Conservation (phyloP, 768 basidiomycete genomes). For the Mycena vitilis region DNA sequence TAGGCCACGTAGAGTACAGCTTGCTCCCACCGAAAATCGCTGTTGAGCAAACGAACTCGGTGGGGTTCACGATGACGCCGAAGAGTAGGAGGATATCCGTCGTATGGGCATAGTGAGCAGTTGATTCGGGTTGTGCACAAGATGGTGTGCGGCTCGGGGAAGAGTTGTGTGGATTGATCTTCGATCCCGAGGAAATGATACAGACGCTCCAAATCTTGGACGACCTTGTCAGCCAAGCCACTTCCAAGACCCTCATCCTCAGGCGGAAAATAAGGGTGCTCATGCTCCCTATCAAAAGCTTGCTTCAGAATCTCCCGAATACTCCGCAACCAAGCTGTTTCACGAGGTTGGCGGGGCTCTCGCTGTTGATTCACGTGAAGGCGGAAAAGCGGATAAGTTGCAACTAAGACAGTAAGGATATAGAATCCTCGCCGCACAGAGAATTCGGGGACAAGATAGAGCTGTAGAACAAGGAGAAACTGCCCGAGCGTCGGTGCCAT, state of each 20-base stretch:
- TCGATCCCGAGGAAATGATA: not conserved
- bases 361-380: slow-evolving; percentile 26
- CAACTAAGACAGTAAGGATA: slow-evolving; percentile 11
- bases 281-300: slow-evolving; percentile 11
- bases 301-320: not conserved
- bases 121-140: slow-evolving; percentile 6
- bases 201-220: not conserved
- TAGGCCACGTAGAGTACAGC: slow-evolving; percentile 25
- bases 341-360: slow-evolving; percentile 10
- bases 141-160: not conserved
- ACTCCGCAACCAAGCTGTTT: slow-evolving; percentile 29
- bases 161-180: not conserved
- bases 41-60: not conserved
- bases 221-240: not conserved
- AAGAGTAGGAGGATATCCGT: not conserved
- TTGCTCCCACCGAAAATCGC: slow-evolving; percentile 1
- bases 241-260: not conserved
- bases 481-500: slow-evolving; percentile 18
- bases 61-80: not conserved
- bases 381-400: slow-evolving; percentile 24
- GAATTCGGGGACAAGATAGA: slow-evolving; percentile 10
- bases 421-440: slow-evolving; percentile 26
- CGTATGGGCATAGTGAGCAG: not conserved
- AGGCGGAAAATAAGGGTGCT: slow-evolving; percentile 20
- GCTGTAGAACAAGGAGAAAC: slow-evolving; percentile 23